Base-by-base conservation (phyloP, 495 filamentous ascomycete species). In the Trichoderma erinaceum region DNA sequence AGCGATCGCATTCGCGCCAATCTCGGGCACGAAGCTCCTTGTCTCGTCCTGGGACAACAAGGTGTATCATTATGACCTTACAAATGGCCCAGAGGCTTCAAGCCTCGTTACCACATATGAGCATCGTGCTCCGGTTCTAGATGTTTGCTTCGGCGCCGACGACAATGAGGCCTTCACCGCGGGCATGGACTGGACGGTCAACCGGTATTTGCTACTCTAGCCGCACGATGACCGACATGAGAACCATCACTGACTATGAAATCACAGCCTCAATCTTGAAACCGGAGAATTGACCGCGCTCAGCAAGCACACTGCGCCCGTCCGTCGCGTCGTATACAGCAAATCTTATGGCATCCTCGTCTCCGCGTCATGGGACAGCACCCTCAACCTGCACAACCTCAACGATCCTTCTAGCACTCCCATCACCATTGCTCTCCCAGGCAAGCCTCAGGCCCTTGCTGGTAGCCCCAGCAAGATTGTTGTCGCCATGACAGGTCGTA, bases 41-140 rank as follows among this genome's bases (percentile, higher is more conserved):
- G 92, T 92, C 73, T 90, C 94, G 12, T 99, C 94, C 67, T 99
- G 95, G 95, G 95, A 97, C 77, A 91, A 87, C 77, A 84, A 91
- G 76, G 87, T 96, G 29, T 96, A 97, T 77, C 85, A 96, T 52
- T 99, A 99, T 82, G 90, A 97, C 73, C 84, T 83, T 66, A 68
- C 71, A 68, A 69, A 70, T 41, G 82, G 84, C 69, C 81, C 83
- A 58, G 86, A 88, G 48, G 84, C 86, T 69, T 86, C 85, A 12
- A 74, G 70, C 16, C 83, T 96, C 25, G 74, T 92, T 27, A 81
- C 85, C 66, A 92, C 86, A 71, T 92, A 89, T 75, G 87, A 91
- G 77, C 89, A 95, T 76, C 88, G 87, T 67, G 92, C 92, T 11
- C 93, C 95, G 0, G 90, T 98, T 27, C 82, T 98, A 38, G 91